phyloP scores from a whole-genome alignment of 129 eudicot genomes.

The Gnaphalium uliginosum region DNA sequence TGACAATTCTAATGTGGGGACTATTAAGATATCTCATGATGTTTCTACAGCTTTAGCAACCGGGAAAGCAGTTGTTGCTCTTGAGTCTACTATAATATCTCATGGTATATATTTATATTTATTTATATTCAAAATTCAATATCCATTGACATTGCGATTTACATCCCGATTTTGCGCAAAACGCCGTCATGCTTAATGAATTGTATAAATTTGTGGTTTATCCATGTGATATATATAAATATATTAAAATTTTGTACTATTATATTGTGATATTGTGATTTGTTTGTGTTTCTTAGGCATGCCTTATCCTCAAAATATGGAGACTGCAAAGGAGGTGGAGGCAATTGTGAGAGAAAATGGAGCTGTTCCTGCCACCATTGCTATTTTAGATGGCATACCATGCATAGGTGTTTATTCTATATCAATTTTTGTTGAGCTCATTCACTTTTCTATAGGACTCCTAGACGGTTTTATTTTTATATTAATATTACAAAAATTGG shows the following conservation, averaged over 20 bases:
- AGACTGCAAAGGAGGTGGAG: conserved; percentile 93
- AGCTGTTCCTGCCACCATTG: conserved; percentile 93
- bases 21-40: conserved; percentile 61
- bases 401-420: conserved; percentile 59
- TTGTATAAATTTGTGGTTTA: neutral
- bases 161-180: no score
- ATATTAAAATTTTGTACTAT: no score
- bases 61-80: conserved; percentile 91
- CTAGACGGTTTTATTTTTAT: neutral
- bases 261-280: neutral
- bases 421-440: neutral
- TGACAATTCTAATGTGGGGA: conserved; percentile 31
- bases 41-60: conserved; percentile 72
- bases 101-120: conserved; percentile 63
- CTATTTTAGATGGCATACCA: conserved; percentile 91
- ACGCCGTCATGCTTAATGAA: no score
- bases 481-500: neutral
- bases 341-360: conserved; percentile 79
- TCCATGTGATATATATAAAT: neutral
- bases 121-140: no score
- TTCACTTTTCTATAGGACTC: neutral
- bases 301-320: conserved; percentile 95
- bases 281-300: conserved; percentile 55
- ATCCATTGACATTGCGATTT: no score
- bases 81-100: conserved; percentile 90